phyloP scores from a whole-genome alignment of 495 filamentous ascomycete genomes.

The Talaromyces nanjingensis region DNA sequence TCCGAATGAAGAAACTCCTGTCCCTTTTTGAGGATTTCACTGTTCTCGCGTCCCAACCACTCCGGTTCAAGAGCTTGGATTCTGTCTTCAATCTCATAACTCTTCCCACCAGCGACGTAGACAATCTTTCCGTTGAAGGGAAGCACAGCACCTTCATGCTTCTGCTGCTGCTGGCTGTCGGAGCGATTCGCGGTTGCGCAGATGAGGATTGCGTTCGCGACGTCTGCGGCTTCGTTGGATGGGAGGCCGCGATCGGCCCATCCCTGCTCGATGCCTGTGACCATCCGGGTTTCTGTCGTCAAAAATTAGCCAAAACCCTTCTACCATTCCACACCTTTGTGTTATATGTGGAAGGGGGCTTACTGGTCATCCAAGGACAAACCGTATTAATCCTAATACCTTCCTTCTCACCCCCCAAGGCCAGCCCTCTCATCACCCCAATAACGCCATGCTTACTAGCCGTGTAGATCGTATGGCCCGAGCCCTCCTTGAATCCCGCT shows the following conservation, averaged over 20 bases:
- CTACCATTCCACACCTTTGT: too few relatives aligned
- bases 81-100: slow-evolving; percentile 30
- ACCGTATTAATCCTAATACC: slow-evolving; percentile 30
- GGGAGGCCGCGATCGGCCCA: slow-evolving; percentile 25
- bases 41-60: slow-evolving; percentile 28
- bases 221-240: slow-evolving; percentile 25
- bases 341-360: not conserved
- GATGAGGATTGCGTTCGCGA: slow-evolving; percentile 21
- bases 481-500: slow-evolving; percentile 28
- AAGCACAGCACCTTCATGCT: slow-evolving; percentile 17
- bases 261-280: slow-evolving; percentile 27
- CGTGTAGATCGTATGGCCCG: slow-evolving; percentile 24
- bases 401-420: slow-evolving; percentile 19
- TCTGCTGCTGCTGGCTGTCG: not conserved
- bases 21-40: slow-evolving; percentile 18
- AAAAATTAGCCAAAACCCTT: too few relatives aligned
- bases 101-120: slow-evolving; percentile 25
- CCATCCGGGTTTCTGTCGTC: slow-evolving; percentile 22
- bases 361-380: slow-evolving; percentile 37
- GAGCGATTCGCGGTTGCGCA: slow-evolving; percentile 23
- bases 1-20: slow-evolving; percentile 23
- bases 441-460: slow-evolving; percentile 32
- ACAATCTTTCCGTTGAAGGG: slow-evolving; percentile 28
- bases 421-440: slow-evolving; percentile 28
- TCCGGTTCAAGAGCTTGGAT: slow-evolving; percentile 23